Conservation (phyloP, 2,329 filamentous ascomycete species). For the Colletotrichum falcatum region DNA sequence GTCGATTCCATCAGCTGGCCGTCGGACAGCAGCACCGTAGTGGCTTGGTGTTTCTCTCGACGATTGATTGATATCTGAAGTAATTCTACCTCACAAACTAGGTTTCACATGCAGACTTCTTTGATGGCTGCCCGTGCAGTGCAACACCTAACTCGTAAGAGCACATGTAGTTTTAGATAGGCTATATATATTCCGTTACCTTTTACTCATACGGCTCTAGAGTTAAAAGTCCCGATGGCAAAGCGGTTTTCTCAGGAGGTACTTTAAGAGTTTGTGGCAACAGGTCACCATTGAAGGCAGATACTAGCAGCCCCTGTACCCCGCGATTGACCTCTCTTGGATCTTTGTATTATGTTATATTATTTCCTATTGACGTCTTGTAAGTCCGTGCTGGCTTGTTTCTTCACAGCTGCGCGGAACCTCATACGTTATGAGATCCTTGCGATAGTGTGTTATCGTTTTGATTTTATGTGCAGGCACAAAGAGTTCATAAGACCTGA, state of each 20-base stretch:
- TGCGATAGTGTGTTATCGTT: no score
- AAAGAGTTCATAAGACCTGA: no score
- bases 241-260: not conserved
- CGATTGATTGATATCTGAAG: not conserved
- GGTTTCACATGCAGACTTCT: rapidly evolving
- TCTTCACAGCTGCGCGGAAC: no score
- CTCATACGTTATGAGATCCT: no score
- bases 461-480: no score
- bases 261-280: no score
- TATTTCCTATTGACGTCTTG: no score
- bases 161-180: not conserved
- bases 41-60: not conserved
- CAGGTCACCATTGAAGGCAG: no score
- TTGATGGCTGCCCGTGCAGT: not conserved
- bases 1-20: not conserved
- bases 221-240: not conserved
- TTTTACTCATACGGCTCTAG: not conserved
- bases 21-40: not conserved
- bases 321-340: no score
- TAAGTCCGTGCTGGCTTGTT: no score
- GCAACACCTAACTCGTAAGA: not conserved
- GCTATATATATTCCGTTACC: not conserved
- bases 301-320: no score
- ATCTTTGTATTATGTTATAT: no score
- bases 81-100: not conserved